Evolutionary conservation across 2,329 filamentous ascomycete genomes (phyloP).

Genomic region (Camptophora hylomeconis): DNA sequence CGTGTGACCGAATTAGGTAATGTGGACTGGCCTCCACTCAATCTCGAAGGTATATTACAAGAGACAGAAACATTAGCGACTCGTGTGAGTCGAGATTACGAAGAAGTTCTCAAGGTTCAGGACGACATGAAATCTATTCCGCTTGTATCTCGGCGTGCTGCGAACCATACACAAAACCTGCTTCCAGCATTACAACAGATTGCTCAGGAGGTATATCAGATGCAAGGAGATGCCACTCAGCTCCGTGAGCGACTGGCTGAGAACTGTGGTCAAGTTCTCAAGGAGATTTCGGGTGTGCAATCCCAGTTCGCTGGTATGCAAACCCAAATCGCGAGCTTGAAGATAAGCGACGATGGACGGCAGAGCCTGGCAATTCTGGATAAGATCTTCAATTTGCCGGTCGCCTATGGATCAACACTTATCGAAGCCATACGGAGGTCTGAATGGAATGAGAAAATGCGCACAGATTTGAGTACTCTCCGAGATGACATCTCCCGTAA

Average conservation of each 20-base stretch:
- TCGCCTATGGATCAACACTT: slow-evolving; percentile 79
- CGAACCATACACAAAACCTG: slow-evolving; percentile 50
- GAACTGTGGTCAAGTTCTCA: slow-evolving; percentile 63
- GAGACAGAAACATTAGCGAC: slow-evolving; percentile 77
- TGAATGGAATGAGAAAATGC: slow-evolving; percentile 88
- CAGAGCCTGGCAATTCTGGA: slow-evolving; percentile 71
- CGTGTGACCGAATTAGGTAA: slow-evolving; percentile 5
- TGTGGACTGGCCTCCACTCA: slow-evolving; percentile 11
- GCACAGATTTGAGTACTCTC: slow-evolving; percentile 69
- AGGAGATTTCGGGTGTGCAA: slow-evolving; percentile 67
- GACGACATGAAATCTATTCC: slow-evolving; percentile 52
- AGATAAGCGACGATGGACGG: slow-evolving; percentile 60
- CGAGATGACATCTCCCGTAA: slow-evolving; percentile 88
- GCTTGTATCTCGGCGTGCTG: slow-evolving; percentile 50
- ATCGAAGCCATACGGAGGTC: slow-evolving; percentile 73
- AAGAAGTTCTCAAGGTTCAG: slow-evolving; percentile 57
- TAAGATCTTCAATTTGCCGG: slow-evolving; percentile 69
- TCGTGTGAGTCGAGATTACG: slow-evolving; percentile 78
- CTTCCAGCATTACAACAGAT: slow-evolving; percentile 47
- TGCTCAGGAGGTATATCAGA: slow-evolving; percentile 42
- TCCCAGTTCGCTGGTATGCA: slow-evolving; percentile 61
- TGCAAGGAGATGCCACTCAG: slow-evolving; percentile 53
- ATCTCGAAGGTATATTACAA: slow-evolving; percentile 12
- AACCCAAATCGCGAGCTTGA: slow-evolving; percentile 56
- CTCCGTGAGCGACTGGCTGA: slow-evolving; percentile 39